Percentiles rank a stretch among this genome's conserved stretches.
Conservation (phyloP, 495 filamentous ascomycete species). For the Aeminium ludgeri region DNA sequence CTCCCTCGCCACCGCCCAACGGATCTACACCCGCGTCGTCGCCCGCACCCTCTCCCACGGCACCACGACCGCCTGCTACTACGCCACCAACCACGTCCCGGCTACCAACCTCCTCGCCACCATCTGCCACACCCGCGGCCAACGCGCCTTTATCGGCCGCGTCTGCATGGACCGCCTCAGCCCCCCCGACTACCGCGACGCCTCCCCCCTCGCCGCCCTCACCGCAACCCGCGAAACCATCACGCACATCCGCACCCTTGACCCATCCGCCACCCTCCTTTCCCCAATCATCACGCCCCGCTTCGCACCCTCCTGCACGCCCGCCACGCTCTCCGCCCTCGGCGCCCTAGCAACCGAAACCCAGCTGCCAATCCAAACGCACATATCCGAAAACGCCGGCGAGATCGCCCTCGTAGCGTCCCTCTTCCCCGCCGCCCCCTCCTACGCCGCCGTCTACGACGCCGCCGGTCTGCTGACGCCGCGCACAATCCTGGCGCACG, state of each 20-base stretch:
- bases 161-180: constrained; percentile 75
- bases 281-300: constrained; percentile 75
- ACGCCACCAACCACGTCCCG: constrained; percentile 66
- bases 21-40: constrained; percentile 59
- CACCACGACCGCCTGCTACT: constrained; percentile 83
- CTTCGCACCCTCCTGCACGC: constrained; percentile 66
- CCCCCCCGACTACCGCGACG: constrained; percentile 62
- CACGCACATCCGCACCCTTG: constrained; percentile 46
- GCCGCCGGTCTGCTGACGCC: constrained; percentile 44
- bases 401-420: constrained; percentile 53
- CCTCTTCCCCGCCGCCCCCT: constrained; percentile 46
- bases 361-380: constrained; percentile 63
- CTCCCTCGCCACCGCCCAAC: constrained; percentile 31
- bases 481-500: constrained; percentile 75
- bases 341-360: constrained; percentile 44
- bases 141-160: constrained; percentile 78
- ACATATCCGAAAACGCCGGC: constrained; percentile 67
- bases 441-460: constrained; percentile 74
- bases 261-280: constrained; percentile 44
- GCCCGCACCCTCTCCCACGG: constrained; percentile 67
- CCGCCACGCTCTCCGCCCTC: constrained; percentile 39
- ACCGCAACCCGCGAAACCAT: constrained; percentile 44
- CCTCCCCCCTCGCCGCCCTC: constrained; percentile 37
- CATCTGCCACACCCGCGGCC: constrained; percentile 56
- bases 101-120: constrained; percentile 78